Evolutionary conservation across 1,284 basidiomycete species (phyloP), one percentile per base, ranked within the genome.

Genomic region (Leccinum pachyderme): DNA sequence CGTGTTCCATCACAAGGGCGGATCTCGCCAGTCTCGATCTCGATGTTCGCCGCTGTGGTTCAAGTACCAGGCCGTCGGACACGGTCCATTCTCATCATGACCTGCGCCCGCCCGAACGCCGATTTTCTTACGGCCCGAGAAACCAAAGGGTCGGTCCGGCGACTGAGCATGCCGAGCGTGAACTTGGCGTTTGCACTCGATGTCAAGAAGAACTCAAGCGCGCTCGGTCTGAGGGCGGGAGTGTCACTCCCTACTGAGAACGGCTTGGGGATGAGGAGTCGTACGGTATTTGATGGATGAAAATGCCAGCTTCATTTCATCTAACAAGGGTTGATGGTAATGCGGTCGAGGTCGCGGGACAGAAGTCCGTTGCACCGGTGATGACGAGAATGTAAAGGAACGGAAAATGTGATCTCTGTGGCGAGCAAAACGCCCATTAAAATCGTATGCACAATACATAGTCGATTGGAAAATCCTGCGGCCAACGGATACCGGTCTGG

Each of bases 151-250:
- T 90, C 88, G 89, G 87, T 90, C 59, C 73, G 86, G 35, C 75
- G 88, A 52, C 67, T 91, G 55, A 90, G 88, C 62, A 88, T 90
- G 86, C 87, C 88, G 1, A 81, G 80, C 2, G 79, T 83, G 25
- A 74, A 81, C 48, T 72, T 75, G 18, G 78, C 82, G 24, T 83
- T 87, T 62, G 77, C 75, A 5, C 68, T 76, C 29, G 77, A 79
- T 54, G 72, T 70, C 5, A 79, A 75, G 64, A 78, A 76, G 63
- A 81, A 76, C 25, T 67, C 68, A 32, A 81, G 79, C 54, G 69
- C 71, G 39, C 69, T 72, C 31, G 71, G 69, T 47, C 61, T 79
- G 59, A 67, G 58, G 32, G 49, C 61, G 5, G 69, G 59, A 54
- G 50, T 59, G 31, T 61, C 56, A 52, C 18, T 57, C 67, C 63